Evolutionary conservation across 257 asterid genomes (phyloP).

Genomic region (Jacaranda mimosifolia): DNA sequence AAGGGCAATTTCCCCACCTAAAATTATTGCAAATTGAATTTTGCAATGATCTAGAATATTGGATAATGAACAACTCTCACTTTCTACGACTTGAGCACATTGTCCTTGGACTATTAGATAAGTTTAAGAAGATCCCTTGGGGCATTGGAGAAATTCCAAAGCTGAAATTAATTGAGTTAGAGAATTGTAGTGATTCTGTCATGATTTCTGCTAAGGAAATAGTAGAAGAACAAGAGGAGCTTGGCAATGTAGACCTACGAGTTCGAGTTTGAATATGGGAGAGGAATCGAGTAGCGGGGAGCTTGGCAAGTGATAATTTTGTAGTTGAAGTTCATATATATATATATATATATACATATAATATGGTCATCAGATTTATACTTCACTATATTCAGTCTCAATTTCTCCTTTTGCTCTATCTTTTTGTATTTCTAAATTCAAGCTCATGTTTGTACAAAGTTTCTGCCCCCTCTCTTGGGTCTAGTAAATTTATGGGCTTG

Average conservation of each 20-base stretch:
- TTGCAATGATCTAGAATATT: not conserved
- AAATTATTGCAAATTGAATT: not conserved
- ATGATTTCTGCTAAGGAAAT: constrained; percentile 24
- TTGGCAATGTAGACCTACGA: constrained; percentile 19
- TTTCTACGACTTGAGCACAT: constrained; percentile 44
- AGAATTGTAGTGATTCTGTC: not conserved
- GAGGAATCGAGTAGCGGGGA: not conserved
- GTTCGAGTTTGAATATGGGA: not conserved
- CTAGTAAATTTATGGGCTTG: too few relatives aligned
- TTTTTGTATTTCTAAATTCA: too few relatives aligned
- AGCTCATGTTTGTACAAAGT: too few relatives aligned
- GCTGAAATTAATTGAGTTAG: constrained; percentile 1
- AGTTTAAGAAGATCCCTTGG: constrained; percentile 34
- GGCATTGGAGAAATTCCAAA: constrained; percentile 30
- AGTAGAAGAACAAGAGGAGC: constrained; percentile 33
- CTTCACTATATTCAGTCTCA: too few relatives aligned
- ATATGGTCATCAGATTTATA: too few relatives aligned
- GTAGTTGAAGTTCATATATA: too few relatives aligned
- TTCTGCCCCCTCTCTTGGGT: too few relatives aligned
- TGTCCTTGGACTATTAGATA: accelerated
- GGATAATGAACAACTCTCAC: constrained; percentile 23
- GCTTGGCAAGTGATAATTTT: not conserved
- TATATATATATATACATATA: too few relatives aligned
- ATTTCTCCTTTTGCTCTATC: too few relatives aligned
- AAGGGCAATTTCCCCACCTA: constrained; percentile 19